Base-by-base conservation (phyloP, 306 rosid genomes). In the Pyrus pyrifolia region DNA sequence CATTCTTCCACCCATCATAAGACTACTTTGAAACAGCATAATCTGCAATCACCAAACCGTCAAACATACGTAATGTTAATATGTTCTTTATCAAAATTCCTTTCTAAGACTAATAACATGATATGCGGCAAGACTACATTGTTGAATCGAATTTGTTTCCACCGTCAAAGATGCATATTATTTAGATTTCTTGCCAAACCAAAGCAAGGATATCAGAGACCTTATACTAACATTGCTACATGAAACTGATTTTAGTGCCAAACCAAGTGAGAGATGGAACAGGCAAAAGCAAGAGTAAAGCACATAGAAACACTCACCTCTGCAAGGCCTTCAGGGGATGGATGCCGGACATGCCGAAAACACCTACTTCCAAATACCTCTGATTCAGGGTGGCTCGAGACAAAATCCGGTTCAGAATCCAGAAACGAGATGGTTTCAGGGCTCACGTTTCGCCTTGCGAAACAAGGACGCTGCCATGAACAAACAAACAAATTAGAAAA, bases 21-120 rank as follows among this genome's bases (percentile, higher is more conserved):
- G 67, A 83, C 91, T 85, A 79, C 90, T 87, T 69, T 87, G 93
- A 29, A 92, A 83, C 86, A 89, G 81, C 99, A 95, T 86, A 70
- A 89, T 89, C 99, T 95, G 89, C 89, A 85, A 33, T 65, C 68
- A 75, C 11, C 76, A 46, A 55, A 61, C 70, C 31, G 3, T 11
- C 46, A 58, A 74, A 14, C 30, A 40, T 17, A 73, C 19, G 2
- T 17, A 42, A 22, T 5, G 49, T 67, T 40, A 5, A 22, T 42
- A 30, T 22, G 33, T 12, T 8, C 19, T 42, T n/a, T 17, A 35
- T 1, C 57, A 42, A 73, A 42, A 25, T 23, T 42, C 23, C 18
- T 1, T 8, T 21, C 0, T 8, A n/a, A 57, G 25, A 15, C 21
- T 15, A 15, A 14, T 49, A 49, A 49, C 17, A 49, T 0, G 7